Percentiles rank a stretch among this genome's conserved stretches.
Conservation (phyloP, 78 protist genomes). For the Capsaspora owczarzaki region DNA sequence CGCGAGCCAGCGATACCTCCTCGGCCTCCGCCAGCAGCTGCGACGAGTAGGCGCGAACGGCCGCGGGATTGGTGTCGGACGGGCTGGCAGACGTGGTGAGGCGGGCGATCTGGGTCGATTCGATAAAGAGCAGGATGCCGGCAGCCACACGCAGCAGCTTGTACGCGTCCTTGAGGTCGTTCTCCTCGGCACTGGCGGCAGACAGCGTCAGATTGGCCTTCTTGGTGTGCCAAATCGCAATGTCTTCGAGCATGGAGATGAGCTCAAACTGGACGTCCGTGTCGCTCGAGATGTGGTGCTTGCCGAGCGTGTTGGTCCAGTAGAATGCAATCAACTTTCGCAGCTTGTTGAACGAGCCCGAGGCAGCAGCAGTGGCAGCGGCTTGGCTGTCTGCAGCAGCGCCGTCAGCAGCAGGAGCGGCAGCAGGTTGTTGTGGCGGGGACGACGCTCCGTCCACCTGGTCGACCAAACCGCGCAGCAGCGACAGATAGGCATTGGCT, state of each 20-base stretch:
- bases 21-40: neutral
- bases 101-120: neutral
- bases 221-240: neutral
- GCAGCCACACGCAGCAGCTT: neutral
- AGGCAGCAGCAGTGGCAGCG: neutral
- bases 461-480: neutral
- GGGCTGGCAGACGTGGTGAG: neutral
- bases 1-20: neutral
- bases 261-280: slow-evolving; percentile 1
- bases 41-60: neutral
- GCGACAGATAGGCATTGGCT: neutral
- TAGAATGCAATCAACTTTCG: neutral
- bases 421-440: no score
- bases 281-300: neutral
- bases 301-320: slow-evolving; percentile 8
- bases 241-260: slow-evolving; percentile 9
- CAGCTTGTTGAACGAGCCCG: neutral
- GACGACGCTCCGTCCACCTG: no score
- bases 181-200: neutral
- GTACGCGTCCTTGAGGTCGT: neutral
- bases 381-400: neutral
- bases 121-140: neutral
- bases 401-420: neutral
- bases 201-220: neutral
- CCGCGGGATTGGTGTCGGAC: neutral